Evolutionary conservation across 768 basidiomycete genomes (phyloP).

Genomic region (Russula virescens): DNA sequence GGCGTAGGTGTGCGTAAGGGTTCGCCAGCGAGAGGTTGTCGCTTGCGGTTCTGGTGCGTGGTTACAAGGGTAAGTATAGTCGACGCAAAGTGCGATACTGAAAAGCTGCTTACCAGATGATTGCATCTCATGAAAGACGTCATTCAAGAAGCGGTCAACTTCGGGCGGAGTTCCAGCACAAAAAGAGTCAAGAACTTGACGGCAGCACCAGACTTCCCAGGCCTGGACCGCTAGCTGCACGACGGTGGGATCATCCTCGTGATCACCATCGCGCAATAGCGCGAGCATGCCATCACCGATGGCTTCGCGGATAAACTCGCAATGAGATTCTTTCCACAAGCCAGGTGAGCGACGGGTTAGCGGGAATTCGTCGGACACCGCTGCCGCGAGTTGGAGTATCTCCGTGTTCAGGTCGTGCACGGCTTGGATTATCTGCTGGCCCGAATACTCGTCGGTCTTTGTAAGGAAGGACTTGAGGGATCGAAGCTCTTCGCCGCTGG

Average conservation of each 20-base stretch:
- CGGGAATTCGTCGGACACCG: slow-evolving; percentile 31
- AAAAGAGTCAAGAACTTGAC: slow-evolving; percentile 31
- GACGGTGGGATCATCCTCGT: slow-evolving; percentile 32
- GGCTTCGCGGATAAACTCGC: slow-evolving; percentile 29
- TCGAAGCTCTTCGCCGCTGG: slow-evolving; percentile 29
- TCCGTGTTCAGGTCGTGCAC: slow-evolving; percentile 33
- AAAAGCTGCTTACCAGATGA: slow-evolving; percentile 26
- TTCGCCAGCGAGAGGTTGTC: slow-evolving; percentile 35
- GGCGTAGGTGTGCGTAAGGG: slow-evolving; percentile 32
- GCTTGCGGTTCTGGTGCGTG: slow-evolving; percentile 30
- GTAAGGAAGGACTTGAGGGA: slow-evolving; percentile 33
- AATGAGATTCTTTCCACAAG: slow-evolving; percentile 26
- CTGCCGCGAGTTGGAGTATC: slow-evolving; percentile 34
- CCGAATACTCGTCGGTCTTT: slow-evolving; percentile 34
- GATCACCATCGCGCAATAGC: slow-evolving; percentile 29
- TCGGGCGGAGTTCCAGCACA: slow-evolving; percentile 31
- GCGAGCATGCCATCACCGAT: slow-evolving; percentile 30
- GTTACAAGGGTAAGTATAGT: neutral
- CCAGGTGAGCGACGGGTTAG: slow-evolving; percentile 26
- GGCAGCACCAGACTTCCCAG: slow-evolving; percentile 34
- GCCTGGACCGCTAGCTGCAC: slow-evolving; percentile 36
- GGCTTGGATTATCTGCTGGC: slow-evolving; percentile 33
- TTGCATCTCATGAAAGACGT: slow-evolving; percentile 33
- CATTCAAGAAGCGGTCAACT: slow-evolving; percentile 28
- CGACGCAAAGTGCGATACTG: neutral